phyloP scores from a whole-genome alignment of 2,329 filamentous ascomycete species.

The Plectosphaerella cucumerina region DNA sequence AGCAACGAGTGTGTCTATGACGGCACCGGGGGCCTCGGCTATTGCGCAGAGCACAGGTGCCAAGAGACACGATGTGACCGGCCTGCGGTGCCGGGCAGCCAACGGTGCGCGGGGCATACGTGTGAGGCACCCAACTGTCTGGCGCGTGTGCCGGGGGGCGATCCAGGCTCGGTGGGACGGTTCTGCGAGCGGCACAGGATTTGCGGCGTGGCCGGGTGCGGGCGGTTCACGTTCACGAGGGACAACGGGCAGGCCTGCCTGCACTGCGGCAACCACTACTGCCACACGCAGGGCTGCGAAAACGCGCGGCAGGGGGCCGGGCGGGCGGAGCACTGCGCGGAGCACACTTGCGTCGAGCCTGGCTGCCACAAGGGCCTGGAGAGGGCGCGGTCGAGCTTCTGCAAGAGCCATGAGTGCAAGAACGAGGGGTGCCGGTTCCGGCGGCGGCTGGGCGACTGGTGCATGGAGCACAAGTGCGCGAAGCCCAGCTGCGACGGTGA shows the following conservation, averaged over 20 bases:
- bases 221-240: slow-evolving; percentile 19
- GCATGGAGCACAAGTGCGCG: slow-evolving; percentile 20
- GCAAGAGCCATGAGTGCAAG: slow-evolving; percentile 20
- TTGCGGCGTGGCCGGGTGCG: slow-evolving; percentile 17
- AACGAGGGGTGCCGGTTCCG: slow-evolving; percentile 15
- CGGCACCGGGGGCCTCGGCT: slow-evolving; percentile 14
- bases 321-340: slow-evolving; percentile 14
- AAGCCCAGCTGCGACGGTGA: slow-evolving; percentile 19
- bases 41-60: slow-evolving; percentile 24
- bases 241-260: slow-evolving; percentile 17
- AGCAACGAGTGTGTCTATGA: slow-evolving; percentile 14
- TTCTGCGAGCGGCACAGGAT: slow-evolving; percentile 24
- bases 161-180: slow-evolving; percentile 10
- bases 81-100: slow-evolving; percentile 5
- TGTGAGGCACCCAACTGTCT: slow-evolving; percentile 19
- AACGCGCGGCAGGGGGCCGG: slow-evolving; percentile 11
- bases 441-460: slow-evolving; percentile 15
- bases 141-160: slow-evolving; percentile 14
- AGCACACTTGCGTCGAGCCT: slow-evolving; percentile 14
- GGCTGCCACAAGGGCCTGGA: slow-evolving; percentile 17
- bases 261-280: slow-evolving; percentile 24
- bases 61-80: slow-evolving; percentile 15
- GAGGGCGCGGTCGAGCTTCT: slow-evolving; percentile 6
- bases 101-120: slow-evolving; percentile 21
- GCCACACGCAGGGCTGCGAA: slow-evolving; percentile 20